Evolutionary conservation across 2,329 filamentous ascomycete species (phyloP).

Genomic region (Davidsoniella australis): DNA sequence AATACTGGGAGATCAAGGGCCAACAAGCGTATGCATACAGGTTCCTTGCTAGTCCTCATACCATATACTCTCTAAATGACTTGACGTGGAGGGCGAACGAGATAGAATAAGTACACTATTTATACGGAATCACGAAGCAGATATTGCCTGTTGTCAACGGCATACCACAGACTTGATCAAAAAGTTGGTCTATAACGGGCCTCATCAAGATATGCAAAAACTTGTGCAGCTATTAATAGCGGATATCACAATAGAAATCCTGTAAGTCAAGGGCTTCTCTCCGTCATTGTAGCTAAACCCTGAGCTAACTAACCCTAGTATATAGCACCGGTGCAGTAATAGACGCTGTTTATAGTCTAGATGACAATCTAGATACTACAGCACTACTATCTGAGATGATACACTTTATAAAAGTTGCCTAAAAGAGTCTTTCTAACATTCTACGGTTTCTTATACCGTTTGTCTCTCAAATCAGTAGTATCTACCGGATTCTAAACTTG

Average conservation of each 20-base stretch:
- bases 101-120: not conserved
- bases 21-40: not conserved
- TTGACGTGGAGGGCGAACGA: not conserved
- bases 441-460: too few relatives aligned
- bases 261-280: not conserved
- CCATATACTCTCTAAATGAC: not conserved
- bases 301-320: too few relatives aligned
- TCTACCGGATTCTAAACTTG: too few relatives aligned
- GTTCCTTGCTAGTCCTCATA: too few relatives aligned
- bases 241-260: not conserved
- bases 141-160: not conserved
- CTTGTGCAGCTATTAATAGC: not conserved
- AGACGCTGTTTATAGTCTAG: too few relatives aligned
- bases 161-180: not conserved
- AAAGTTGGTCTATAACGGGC: not conserved
- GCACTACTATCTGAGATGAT: too few relatives aligned
- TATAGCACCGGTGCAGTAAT: too few relatives aligned
- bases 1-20: too few relatives aligned
- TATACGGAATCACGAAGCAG: not conserved
- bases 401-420: too few relatives aligned
- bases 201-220: not conserved
- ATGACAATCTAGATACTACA: too few relatives aligned
- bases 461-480: too few relatives aligned
- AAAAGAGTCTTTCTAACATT: too few relatives aligned
- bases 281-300: not conserved